A percentile compares a stretch with the other conserved stretches of the same genome.
These are phyloP conservation scores for Basidiobolus meristosporus DNA, from an alignment of 371 early-diverging fungal genomes.

Conservation along the genomic window DNA sequence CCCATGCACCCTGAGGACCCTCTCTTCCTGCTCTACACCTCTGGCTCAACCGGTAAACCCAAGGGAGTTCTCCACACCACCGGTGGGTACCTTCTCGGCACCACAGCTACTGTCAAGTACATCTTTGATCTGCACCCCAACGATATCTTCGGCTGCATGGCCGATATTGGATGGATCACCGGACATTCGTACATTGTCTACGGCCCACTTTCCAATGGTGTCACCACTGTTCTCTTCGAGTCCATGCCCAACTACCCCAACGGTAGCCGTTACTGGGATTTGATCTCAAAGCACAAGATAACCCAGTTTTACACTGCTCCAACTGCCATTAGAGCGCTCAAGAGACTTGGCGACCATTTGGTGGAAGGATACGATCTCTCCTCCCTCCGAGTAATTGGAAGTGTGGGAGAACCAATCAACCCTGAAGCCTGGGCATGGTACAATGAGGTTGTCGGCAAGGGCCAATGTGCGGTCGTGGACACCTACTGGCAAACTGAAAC, in stretches of 20 bases:
- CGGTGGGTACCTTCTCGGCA: conserved; percentile 88
- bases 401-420: conserved; percentile 97
- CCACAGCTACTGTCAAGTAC: conserved; percentile 67
- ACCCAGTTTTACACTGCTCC: conserved; percentile 98
- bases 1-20: conserved; percentile 85
- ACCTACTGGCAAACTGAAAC: conserved; percentile 96
- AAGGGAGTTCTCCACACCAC: conserved; percentile 87
- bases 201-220: conserved; percentile 82
- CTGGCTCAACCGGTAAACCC: conserved; percentile 88
- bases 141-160: conserved; percentile 74
- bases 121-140: conserved; percentile 75
- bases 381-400: conserved; percentile 77
- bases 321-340: conserved; percentile 89
- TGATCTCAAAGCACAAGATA: conserved; percentile 67
- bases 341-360: conserved; percentile 66
- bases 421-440: conserved; percentile 97
- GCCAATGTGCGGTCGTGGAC: conserved; percentile 84
- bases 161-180: conserved; percentile 69
- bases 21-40: conserved; percentile 92
- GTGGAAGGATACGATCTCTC: conserved; percentile 52
- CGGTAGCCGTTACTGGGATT: conserved; percentile 66
- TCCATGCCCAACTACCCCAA: conserved; percentile 71
- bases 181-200: conserved; percentile 85
- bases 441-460: conserved; percentile 67
- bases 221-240: conserved; percentile 87